Percentiles rank a stretch among this genome's conserved stretches.
Evolutionary conservation across 2,329 filamentous ascomycete genomes (phyloP).

Genomic region (Colletotrichum sp.): DNA sequence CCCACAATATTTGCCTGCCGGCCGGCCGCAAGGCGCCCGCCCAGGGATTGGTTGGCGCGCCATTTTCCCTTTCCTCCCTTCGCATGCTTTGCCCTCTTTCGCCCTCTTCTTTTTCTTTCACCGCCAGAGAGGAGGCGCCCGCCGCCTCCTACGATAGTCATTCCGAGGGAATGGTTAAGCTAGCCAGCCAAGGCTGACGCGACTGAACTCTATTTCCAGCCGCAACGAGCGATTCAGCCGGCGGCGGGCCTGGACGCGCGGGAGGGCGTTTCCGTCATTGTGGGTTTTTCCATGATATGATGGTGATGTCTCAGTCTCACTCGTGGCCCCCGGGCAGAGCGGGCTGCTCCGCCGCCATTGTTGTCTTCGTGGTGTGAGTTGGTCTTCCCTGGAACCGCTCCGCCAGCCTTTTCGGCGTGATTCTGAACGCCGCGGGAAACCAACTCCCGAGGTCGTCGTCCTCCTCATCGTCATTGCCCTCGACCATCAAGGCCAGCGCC

Average conservation of each 20-base stretch:
- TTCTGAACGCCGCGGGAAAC: slow-evolving; percentile 58
- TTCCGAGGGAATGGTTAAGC: slow-evolving; percentile 19
- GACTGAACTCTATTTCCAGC: background rate
- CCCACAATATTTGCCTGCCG: background rate
- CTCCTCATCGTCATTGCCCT: slow-evolving; percentile 29
- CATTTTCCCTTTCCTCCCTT: background rate
- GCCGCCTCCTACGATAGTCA: background rate
- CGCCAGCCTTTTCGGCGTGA: slow-evolving; percentile 49
- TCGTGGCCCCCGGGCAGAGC: background rate
- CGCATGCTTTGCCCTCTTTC: background rate
- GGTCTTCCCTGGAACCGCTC: background rate
- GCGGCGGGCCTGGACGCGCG: background rate
- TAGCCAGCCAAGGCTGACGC: slow-evolving; percentile 4
- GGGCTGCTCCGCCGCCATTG: background rate
- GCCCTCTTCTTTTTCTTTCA: background rate
- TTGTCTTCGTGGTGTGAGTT: background rate
- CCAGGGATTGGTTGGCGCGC: background rate
- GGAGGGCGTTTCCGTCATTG: background rate
- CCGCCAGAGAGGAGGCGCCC: background rate
- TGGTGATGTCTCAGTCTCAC: background rate
- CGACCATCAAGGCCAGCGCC: slow-evolving; percentile 61
- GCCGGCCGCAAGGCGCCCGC: background rate
- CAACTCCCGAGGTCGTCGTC: slow-evolving; percentile 41
- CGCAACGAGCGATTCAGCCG: background rate
- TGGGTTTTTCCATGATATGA: background rate